phyloP scores from a whole-genome alignment of 1,139 yeast species.

The Pneumocystis canis region DNA sequence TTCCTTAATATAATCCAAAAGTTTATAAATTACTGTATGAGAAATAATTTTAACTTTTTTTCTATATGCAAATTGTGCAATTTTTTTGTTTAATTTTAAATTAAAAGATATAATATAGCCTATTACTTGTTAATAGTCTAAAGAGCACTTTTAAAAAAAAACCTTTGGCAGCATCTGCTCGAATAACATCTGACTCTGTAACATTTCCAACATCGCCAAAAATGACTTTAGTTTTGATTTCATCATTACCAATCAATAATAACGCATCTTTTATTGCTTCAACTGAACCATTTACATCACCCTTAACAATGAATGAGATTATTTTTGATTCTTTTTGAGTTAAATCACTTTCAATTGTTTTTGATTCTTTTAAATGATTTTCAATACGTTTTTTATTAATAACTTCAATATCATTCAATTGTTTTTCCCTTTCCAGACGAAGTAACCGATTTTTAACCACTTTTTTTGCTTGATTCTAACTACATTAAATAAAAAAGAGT shows the following conservation, averaged over 20 bases:
- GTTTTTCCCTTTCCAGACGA: constrained; percentile 43
- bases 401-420: constrained; percentile 50
- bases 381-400: constrained; percentile 42
- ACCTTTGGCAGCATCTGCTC: constrained; percentile 54
- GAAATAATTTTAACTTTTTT: constrained; percentile 46
- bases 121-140: background rate
- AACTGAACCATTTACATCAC: constrained; percentile 69
- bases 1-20: constrained; percentile 69
- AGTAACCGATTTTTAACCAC: constrained; percentile 30
- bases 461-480: constrained; percentile 11
- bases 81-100: constrained; percentile 51
- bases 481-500: constrained; percentile 3
- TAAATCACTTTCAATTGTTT: constrained; percentile 1
- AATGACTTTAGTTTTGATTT: constrained; percentile 54
- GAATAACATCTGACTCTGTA: constrained; percentile 63
- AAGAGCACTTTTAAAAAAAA: background rate
- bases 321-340: constrained; percentile 22
- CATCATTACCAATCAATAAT: constrained; percentile 69
- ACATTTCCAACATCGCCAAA: constrained; percentile 75
- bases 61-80: constrained; percentile 44
- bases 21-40: constrained; percentile 71
- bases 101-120: constrained; percentile 74
- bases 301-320: constrained; percentile 57
- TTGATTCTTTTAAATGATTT: constrained; percentile 27
- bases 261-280: constrained; percentile 65